Conservation (phyloP, 1,284 basidiomycete genomes). For the Papiliotrema fonsecae region DNA sequence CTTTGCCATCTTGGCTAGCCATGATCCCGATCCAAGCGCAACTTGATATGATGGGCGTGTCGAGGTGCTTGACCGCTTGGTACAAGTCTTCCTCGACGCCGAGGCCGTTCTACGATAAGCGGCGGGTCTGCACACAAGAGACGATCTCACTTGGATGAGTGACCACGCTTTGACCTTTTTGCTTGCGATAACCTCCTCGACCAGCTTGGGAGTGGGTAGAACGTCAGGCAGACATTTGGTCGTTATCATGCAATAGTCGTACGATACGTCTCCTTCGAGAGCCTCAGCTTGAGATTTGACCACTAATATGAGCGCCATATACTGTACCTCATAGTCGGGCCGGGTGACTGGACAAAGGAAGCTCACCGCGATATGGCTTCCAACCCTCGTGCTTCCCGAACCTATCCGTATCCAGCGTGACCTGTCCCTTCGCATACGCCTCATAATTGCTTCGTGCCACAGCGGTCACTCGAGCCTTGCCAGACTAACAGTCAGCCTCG, state of each 20-base stretch:
- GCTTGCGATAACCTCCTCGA: slow-evolving; percentile 57
- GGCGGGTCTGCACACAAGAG: background rate
- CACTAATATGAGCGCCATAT: slow-evolving; percentile 49
- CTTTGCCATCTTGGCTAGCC: slow-evolving; percentile 25
- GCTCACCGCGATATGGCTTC: slow-evolving; percentile 61
- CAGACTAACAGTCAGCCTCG: slow-evolving; percentile 44
- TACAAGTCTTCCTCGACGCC: slow-evolving; percentile 67
- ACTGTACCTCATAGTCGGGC: background rate
- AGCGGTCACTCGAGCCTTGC: slow-evolving; percentile 62
- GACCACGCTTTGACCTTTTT: slow-evolving; percentile 59
- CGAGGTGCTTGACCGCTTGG: slow-evolving; percentile 50
- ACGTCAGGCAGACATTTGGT: slow-evolving; percentile 72
- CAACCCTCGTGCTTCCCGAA: slow-evolving; percentile 59
- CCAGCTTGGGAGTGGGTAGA: slow-evolving; percentile 55
- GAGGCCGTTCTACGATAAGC: slow-evolving; percentile 57
- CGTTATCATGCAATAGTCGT: slow-evolving; percentile 63
- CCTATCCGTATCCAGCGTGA: slow-evolving; percentile 58
- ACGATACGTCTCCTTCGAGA: slow-evolving; percentile 53
- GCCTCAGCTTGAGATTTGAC: slow-evolving; percentile 59
- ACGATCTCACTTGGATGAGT: slow-evolving; percentile 54
- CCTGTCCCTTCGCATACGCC: slow-evolving; percentile 52
- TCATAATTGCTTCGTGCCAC: slow-evolving; percentile 70
- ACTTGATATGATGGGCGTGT: slow-evolving; percentile 36
- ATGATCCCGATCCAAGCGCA: slow-evolving; percentile 36
- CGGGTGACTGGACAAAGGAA: background rate